Base-by-base conservation (phyloP, 345 rosid species). In the Anastatica hierochuntica region DNA sequence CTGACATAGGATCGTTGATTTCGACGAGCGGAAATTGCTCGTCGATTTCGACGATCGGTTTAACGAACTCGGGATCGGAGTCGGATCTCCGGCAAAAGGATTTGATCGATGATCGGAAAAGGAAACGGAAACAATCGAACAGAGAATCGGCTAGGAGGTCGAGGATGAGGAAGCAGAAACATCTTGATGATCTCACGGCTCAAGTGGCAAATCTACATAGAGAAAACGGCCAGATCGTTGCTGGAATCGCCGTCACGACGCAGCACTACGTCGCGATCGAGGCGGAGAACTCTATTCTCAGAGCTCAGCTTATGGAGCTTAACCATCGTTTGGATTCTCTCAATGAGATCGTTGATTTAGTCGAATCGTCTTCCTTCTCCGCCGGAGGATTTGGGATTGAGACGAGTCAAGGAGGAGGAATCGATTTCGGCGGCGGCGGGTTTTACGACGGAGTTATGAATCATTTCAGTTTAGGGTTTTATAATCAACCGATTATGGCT, bases 71-170 rank as follows among this genome's bases (percentile, higher is more conserved):
- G 10, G 72, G 82, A 2, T 79, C 88, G 0, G 96, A 83, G 13
- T 85, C 76, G 8, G 80, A 83, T 62, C 31, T 76, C 42, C 72
- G 53, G 63, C 65, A 63, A 1, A 31, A 2, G 3, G 64, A 66
- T 50, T 5, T 76, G 26, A 78, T 76, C 74, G 76, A 82, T 52
- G 78, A 78, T 50, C 67, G 83, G 72, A 92, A 88, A 59, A 62
- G 88, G 23, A 88, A 79, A 69, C 57, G 98, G 63, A 83, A 77
- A 79, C 71, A 70, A 33, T 83, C 97, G 14, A 92, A 92, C 67
- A 58, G 98, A 20, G 97, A 83, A 54, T 85, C 98, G 1, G 98
- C 98, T 1, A 69, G 87, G 45, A 68, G 97, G 39, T 92, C 97
- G 17, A 75, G 98, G 76, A 68, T 83, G 88, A 74, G 84, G 61